Evolutionary conservation across 2,329 filamentous ascomycete genomes (phyloP).

Genomic region (Pseudogymnoascus sp.): DNA sequence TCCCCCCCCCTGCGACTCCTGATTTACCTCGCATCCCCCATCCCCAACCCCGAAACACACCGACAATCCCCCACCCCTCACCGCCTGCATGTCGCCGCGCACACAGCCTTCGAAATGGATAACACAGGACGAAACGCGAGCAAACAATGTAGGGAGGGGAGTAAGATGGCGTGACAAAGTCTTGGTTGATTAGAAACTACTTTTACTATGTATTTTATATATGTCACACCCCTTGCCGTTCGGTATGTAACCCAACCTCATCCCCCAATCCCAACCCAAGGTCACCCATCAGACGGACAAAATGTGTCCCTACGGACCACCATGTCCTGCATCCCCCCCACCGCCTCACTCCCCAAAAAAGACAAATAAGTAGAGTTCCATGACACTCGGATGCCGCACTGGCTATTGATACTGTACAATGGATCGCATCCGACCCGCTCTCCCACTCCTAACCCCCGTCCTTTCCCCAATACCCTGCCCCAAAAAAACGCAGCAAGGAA

Average conservation of each 20-base stretch:
- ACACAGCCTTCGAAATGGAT: not conserved
- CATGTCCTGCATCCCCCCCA: not conserved
- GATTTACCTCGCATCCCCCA: not conserved
- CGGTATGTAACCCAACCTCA: not conserved
- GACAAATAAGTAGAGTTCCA: not conserved
- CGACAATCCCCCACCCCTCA: not conserved
- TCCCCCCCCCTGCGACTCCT: not conserved
- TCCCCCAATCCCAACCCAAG: not conserved
- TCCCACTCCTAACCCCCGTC: not conserved
- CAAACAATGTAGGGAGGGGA: not conserved
- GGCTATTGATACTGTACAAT: constrained; percentile 5
- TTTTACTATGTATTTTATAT: not conserved
- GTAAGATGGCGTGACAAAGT: not conserved
- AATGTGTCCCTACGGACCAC: not conserved
- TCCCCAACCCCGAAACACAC: not conserved
- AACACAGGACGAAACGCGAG: not conserved
- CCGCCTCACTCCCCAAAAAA: not conserved
- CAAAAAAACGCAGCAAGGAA: not conserved
- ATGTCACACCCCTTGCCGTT: not conserved
- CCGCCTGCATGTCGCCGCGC: not conserved
- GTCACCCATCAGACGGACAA: no score
- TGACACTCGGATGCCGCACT: not conserved
- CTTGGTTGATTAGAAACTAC: not conserved
- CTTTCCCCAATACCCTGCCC: no score
- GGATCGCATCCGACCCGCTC: not conserved